A percentile compares a stretch with the other conserved stretches of the same genome.
phyloP scores from a whole-genome alignment of 495 filamentous ascomycete genomes.

The Hyaloscypha finlandica region DNA sequence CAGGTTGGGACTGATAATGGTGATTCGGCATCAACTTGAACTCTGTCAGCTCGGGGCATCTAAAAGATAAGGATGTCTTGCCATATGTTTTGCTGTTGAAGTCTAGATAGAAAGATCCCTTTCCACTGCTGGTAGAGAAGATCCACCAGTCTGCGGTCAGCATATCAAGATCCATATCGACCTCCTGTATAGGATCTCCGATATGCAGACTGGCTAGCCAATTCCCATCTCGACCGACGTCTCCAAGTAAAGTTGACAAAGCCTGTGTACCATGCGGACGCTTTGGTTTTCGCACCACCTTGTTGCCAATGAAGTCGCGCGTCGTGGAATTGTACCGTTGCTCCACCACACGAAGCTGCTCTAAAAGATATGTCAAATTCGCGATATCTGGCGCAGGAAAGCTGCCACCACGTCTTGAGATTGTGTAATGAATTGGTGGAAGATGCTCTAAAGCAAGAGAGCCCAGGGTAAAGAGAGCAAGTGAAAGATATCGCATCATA shows the following conservation, averaged over 20 bases:
- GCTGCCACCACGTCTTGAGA: conserved; percentile 17
- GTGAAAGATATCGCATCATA: background rate
- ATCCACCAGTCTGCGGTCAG: conserved; percentile 19
- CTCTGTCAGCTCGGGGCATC: background rate
- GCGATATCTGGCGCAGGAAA: conserved; percentile 12
- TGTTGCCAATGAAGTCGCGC: conserved; percentile 14
- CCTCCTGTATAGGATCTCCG: conserved; percentile 14
- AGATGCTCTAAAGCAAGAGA: background rate
- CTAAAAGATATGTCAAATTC: conserved; percentile 18
- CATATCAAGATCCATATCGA: conserved; percentile 25
- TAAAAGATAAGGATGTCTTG: background rate
- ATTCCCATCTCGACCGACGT: conserved; percentile 22
- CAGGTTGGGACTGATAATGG: conserved; percentile 15
- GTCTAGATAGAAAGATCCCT: conserved; percentile 18
- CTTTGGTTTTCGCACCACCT: conserved; percentile 18
- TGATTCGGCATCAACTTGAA: conserved; percentile 8
- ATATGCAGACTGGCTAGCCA: conserved; percentile 20
- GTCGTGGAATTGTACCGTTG: conserved; percentile 10
- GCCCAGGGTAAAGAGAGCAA: background rate
- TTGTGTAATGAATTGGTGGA: conserved; percentile 16
- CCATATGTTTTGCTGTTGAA: conserved; percentile 15
- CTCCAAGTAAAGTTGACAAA: conserved; percentile 8
- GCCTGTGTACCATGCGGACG: conserved; percentile 11
- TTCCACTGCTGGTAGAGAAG: conserved; percentile 18
- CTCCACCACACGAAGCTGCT: conserved; percentile 5